A percentile compares a stretch with the other conserved stretches of the same genome.
Evolutionary conservation across 257 asterid species (phyloP).

Genomic region (Thymus quinquecostatus): DNA sequence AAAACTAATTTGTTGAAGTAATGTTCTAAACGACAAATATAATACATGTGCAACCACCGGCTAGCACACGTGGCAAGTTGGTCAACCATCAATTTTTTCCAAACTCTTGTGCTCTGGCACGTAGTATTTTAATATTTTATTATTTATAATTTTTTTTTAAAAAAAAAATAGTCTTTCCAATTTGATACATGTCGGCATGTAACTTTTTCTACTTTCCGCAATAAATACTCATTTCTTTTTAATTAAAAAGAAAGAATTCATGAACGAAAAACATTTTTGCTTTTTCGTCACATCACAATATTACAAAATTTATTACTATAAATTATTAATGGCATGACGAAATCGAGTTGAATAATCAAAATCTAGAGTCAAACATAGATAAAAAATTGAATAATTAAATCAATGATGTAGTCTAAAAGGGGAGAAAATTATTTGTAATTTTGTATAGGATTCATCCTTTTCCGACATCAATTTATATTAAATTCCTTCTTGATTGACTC

Average conservation of each 20-base stretch:
- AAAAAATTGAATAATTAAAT: too few species aligned
- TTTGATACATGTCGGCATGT: constrained; percentile 1
- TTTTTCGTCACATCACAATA: neutral
- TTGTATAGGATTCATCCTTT: too few species aligned
- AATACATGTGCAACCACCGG: neutral
- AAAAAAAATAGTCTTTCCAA: neutral
- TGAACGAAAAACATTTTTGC: neutral
- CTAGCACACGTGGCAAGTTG: neutral
- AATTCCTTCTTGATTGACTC: too few species aligned
- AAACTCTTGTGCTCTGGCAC: neutral
- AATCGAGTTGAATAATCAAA: too few species aligned
- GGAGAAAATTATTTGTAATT: too few species aligned
- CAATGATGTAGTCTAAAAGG: too few species aligned
- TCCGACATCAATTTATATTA: too few species aligned
- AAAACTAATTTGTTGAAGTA: too few species aligned
- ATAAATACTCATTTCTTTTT: neutral
- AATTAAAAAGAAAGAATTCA: neutral
- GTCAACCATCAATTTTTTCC: constrained; percentile 9
- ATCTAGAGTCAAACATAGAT: too few species aligned
- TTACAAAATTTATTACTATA: too few species aligned
- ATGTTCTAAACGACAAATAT: neutral
- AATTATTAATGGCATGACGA: too few species aligned
- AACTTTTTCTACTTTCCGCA: neutral
- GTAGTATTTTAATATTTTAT: too few species aligned
- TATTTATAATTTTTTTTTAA: neutral